Evolutionary conservation across 2,329 filamentous ascomycete genomes (phyloP).

Genomic region (Calycina herbarum): DNA sequence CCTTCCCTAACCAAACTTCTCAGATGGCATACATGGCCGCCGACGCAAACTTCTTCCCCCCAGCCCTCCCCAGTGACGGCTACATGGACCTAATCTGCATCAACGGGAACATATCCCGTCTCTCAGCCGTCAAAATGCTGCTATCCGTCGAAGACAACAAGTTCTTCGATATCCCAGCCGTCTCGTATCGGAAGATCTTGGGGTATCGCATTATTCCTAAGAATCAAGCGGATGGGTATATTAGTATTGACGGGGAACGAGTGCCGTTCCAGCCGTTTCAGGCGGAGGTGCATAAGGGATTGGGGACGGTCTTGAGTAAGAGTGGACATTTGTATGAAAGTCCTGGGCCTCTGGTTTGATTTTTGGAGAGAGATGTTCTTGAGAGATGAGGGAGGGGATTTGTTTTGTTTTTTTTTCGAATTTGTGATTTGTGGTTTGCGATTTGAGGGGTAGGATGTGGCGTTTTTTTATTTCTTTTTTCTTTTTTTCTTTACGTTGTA

Average conservation of each 20-base stretch:
- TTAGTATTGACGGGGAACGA: conserved; percentile 91
- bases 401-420: conserved; percentile 8
- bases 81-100: conserved; percentile 82
- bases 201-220: conserved; percentile 83
- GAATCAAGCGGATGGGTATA: conserved; percentile 71
- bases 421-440: background rate
- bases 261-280: conserved; percentile 89
- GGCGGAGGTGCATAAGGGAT: conserved; percentile 78
- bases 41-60: conserved; percentile 83
- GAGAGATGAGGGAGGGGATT: conserved; percentile 12
- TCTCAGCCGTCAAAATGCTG: conserved; percentile 68
- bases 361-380: background rate
- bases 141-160: conserved; percentile 68
- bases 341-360: conserved; percentile 40
- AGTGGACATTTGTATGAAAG: conserved; percentile 70
- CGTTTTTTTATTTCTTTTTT: background rate
- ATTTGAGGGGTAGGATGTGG: background rate
- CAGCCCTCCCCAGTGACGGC: conserved; percentile 79
- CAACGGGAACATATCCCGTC: conserved; percentile 69
- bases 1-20: background rate
- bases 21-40: conserved; percentile 89
- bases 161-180: conserved; percentile 77
- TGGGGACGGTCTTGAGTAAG: conserved; percentile 84
- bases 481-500: background rate
- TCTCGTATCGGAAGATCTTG: conserved; percentile 81